Evolutionary conservation across 1,284 basidiomycete genomes (phyloP), one percentile per base, ranked within the genome.

Genomic region (Sutorius eximius): DNA sequence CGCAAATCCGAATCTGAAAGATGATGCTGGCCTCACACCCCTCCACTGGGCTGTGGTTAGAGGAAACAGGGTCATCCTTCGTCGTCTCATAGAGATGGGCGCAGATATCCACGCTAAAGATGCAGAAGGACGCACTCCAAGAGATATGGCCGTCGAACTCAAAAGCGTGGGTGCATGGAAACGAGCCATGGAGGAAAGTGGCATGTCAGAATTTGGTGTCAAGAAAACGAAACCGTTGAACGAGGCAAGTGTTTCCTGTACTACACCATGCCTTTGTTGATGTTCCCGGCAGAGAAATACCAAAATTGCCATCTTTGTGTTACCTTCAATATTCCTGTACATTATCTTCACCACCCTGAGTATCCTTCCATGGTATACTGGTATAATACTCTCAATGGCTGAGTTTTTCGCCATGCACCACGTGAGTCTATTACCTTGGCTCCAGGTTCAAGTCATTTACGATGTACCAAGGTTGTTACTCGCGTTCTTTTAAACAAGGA

Each of bases 11-110:
- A 83, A 85, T 58, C 74, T 87, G 5, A 80, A 81, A 38, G 97
- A 99, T 69, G 87, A 91, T 59, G 74, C 83, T 0, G 95, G 95
- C 0, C 79, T 99, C 51, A 86, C 93, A 0, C 93, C 97, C 0
- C 78, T 99, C 49, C 97, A 99, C 70, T 99, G 97, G 97, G 95
- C 95, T 1, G 95, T 97, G n/a, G 96, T 99, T 12, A 86, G 95
- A 58, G 97, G 96, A 8, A 97, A 95, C 67, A 79, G 89, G 51
- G 76, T 84, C 42, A 94, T 93, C 67, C 96, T 99, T 52, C 81
- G 89, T 24, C 82, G 89, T 47, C 76, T 99, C 13, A 74, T 97
- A 12, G 88, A 93, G 61, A 89, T 89, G 16, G 95, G 94, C 0
- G 90, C 87, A 1, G 91, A 95, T 70, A 73, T 98, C 12, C 79